A percentile compares a stretch with the other conserved stretches of the same genome.
phyloP scores from a whole-genome alignment of 805 yeast species.

The Starmera pachycereana region DNA sequence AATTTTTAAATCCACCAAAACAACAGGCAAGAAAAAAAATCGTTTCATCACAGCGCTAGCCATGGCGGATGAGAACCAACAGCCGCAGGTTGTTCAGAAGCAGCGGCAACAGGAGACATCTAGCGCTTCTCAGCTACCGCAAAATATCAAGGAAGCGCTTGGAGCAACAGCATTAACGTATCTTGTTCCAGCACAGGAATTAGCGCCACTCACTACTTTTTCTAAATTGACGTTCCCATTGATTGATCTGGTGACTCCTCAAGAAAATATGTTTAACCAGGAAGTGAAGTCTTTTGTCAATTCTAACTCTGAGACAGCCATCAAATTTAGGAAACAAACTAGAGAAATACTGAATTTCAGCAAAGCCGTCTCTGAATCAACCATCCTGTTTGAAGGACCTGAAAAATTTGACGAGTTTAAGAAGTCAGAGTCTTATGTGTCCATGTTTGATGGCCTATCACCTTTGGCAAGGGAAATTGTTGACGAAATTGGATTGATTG shows the following conservation, averaged over 20 bases:
- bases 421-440: not conserved
- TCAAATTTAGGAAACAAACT: not conserved
- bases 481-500: not conserved
- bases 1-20: no score
- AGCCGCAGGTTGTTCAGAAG: not conserved
- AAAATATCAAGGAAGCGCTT: slow-evolving; percentile 16
- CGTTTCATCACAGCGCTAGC: no score
- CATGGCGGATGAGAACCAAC: not conserved
- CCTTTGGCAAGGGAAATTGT: not conserved
- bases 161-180: slow-evolving; percentile 26
- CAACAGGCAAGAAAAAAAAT: no score
- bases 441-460: not conserved
- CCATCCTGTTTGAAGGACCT: not conserved
- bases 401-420: not conserved
- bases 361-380: not conserved
- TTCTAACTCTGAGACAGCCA: not conserved
- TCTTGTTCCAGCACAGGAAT: slow-evolving; percentile 28
- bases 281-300: not conserved
- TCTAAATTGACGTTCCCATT: not conserved
- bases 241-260: not conserved
- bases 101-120: not conserved
- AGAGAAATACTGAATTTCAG: not conserved
- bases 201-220: not conserved
- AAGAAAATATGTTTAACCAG: not conserved
- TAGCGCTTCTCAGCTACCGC: slow-evolving; percentile 7